Evolutionary conservation across 768 basidiomycete genomes (phyloP), one percentile per base, ranked within the genome.

Genomic region (Boletus sp.): DNA sequence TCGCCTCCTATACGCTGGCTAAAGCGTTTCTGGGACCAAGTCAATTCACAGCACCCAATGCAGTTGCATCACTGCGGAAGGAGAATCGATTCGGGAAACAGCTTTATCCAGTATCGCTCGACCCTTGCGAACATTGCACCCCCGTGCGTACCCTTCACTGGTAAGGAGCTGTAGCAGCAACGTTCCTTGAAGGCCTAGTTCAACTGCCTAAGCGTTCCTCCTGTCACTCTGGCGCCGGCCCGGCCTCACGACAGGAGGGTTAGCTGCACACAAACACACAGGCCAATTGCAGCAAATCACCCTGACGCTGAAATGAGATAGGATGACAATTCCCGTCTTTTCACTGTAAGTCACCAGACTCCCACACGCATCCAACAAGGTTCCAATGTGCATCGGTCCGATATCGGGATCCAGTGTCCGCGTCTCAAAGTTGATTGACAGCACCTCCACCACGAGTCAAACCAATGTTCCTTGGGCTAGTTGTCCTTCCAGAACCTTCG

Each of bases 351-450:
- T 55, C 17, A 56, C 44, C 3, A 56, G 21, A 21, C 52, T 56
- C n/a, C 55, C 44, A 19, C 55, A 56, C 1, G 55, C 52, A 37
- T 55, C 51, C 39, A 56, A n/a, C 33, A 55, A 37, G 0, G 44
- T 44, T 9, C 53, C 45, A 15, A 4, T 35, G 9, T 56, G 55
- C 55, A 56, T 55, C 10, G 55, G 55, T 17, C 45, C 27, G 5
- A 42, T 23, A 7, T 47, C 45, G 1, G 23, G 5, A 42, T 42
- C 41, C 25, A 42, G 15, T 17, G 41, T 17, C 27, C 23, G 21
- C 23, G 7, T 15, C 23, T 25, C 6, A 15, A 41, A 6, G 3
- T 23, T 23, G 15, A 41, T 42, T 25, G 41, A 25, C 7, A 42
- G 13, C 7, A 4, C 41, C 4, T 42, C 23, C 25, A 42, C 41